Conservation (phyloP, 1,284 basidiomycete species). For the Leccinum subrobustum region DNA sequence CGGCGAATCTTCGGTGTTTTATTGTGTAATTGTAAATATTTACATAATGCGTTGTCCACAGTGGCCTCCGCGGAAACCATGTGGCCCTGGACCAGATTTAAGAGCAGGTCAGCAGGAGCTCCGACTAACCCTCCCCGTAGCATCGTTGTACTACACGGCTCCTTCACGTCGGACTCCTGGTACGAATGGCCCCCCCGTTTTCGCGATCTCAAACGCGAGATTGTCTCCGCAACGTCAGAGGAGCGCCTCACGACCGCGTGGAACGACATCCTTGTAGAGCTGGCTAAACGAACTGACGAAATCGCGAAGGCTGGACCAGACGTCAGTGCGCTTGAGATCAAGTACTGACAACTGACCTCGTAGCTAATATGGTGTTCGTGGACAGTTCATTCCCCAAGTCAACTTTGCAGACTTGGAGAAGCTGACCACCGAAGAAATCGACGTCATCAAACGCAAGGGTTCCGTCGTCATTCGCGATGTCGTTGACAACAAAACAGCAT, state of each 20-base stretch:
- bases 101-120: conserved; percentile 1
- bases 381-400: conserved; percentile 44
- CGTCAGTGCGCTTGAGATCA: conserved; percentile 35
- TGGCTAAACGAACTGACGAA: conserved; percentile 44
- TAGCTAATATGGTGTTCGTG: not conserved
- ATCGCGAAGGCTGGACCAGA: conserved; percentile 48
- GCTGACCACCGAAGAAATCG: conserved; percentile 46
- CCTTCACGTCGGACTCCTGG: conserved; percentile 15
- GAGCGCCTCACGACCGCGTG: conserved; percentile 51
- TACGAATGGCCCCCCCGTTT: conserved; percentile 44
- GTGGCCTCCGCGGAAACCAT: not conserved
- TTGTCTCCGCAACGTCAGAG: conserved; percentile 50
- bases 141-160: too few species aligned
- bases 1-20: too few species aligned
- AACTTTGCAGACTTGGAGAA: conserved; percentile 42
- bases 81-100: conserved; percentile 11
- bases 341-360: not conserved
- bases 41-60: too few species aligned
- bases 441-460: conserved; percentile 54
- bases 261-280: conserved; percentile 53
- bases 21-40: too few species aligned
- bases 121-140: not conserved
- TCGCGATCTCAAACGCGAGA: conserved; percentile 53
- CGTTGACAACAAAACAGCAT: conserved; percentile 54
- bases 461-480: conserved; percentile 63